Evolutionary conservation across 495 filamentous ascomycete species (phyloP), one percentile per base, ranked within the genome.

Genomic region (Xylaria flabelliformis): DNA sequence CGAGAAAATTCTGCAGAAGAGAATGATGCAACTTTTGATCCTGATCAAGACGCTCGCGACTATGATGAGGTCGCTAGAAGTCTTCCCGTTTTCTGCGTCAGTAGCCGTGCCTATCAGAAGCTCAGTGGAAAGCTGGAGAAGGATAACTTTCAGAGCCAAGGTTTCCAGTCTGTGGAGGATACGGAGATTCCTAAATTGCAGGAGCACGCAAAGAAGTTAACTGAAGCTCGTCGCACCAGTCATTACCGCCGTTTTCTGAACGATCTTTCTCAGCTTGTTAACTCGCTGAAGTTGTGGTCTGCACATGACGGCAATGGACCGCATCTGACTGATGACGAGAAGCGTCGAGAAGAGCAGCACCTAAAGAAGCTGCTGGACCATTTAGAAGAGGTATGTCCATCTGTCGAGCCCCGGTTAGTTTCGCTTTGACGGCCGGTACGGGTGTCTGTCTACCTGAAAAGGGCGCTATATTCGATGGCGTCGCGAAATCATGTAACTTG

Each of bases 11-110:
- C 78, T 1, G 72, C 66, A 3, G 74, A 79, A 55, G 69, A 80
- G 62, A 73, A 82, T 48, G 80, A 81, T 34, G 72, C 55, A 0
- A 74, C 67, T 42, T 81, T 81, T 41, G 66, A 82, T 56, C 86
- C 87, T 0, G 84, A 88, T 2, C 73, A 80, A 32, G 88, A 90
- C 32, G 42, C 81, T 32, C 79, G 88, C 12, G 88, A 92, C 73
- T 92, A 92, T 55, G 83, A 89, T 3, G 81, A 87, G 50, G 83
- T 91, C 15, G 89, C 90, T 0, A 80, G 78, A 7, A 82, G 80
- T 4, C 80, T 92, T 7, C 87, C 88, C 0, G 89, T 92, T 1
- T 93, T 91, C 74, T 92, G 90, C 71, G 88, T 91, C 10, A 88
- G 85, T 61, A 87, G 85, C 58, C 80, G 86, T 32, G 90, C 85